Conservation (phyloP, 108 stramenopile genomes). For the Discostella pseudostelligera region DNA sequence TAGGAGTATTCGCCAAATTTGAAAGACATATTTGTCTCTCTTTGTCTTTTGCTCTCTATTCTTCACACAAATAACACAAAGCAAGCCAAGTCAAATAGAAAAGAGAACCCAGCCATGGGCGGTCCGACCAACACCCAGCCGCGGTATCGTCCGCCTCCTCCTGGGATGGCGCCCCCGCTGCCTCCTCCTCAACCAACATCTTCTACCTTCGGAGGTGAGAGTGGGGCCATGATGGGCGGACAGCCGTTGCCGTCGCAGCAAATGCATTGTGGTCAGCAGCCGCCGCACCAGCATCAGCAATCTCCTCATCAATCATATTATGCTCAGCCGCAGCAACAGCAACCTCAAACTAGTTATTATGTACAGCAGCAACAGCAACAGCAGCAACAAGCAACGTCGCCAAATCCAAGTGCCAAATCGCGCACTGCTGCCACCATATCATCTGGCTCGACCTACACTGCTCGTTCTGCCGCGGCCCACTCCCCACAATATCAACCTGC, state of each 20-base stretch:
- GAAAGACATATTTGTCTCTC: too few relatives aligned
- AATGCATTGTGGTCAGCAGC: conserved; percentile 6
- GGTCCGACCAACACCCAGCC: conserved; percentile 45
- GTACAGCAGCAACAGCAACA: conserved; percentile 16
- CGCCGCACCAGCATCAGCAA: conserved; percentile 21
- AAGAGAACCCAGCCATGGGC: too few relatives aligned
- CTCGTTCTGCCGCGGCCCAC: conserved; percentile 35
- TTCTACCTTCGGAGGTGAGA: too few relatives aligned
- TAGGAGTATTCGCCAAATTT: too few relatives aligned
- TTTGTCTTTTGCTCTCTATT: too few relatives aligned
- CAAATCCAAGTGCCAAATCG: conserved; percentile 6
- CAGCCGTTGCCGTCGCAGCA: not conserved
- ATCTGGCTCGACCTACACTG: conserved; percentile 28
- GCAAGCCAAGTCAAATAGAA: too few relatives aligned
- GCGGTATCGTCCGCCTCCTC: conserved; percentile 43
- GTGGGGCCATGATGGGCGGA: too few relatives aligned
- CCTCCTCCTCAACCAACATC: conserved; percentile 37
- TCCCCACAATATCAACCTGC: conserved; percentile 28
- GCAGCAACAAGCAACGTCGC: conserved; percentile 18
- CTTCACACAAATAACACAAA: too few relatives aligned
- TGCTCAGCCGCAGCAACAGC: conserved; percentile 34
- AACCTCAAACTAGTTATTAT: conserved; percentile 6
- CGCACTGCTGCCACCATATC: not conserved
- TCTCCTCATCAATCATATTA: conserved; percentile 19
- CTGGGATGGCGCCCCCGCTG: conserved; percentile 38